Percentiles rank a stretch among this genome's conserved stretches.
phyloP scores from a whole-genome alignment of 257 asterid genomes.

The Solanum appendiculatum region DNA sequence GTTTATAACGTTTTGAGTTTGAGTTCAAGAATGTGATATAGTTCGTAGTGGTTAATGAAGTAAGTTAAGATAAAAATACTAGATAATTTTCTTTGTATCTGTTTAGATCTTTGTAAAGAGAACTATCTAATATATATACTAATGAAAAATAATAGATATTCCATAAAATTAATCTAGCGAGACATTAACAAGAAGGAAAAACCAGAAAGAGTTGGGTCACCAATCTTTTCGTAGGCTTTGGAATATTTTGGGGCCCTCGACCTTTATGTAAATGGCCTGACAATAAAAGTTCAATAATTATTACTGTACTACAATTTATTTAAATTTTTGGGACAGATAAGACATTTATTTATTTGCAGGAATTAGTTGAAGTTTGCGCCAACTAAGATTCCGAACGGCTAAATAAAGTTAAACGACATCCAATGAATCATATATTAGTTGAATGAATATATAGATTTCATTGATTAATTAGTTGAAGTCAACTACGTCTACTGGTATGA shows the following conservation, averaged over 20 bases:
- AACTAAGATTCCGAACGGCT: slow-evolving; percentile 4
- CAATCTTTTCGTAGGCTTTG: not conserved
- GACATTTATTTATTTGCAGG: not conserved
- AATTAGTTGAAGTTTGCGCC: not conserved
- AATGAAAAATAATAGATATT: not conserved
- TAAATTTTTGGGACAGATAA: not conserved
- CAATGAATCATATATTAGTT: not conserved
- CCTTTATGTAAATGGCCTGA: not conserved
- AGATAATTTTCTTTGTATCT: not conserved
- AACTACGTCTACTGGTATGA: not conserved
- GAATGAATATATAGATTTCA: not conserved
- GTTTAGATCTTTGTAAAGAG: not conserved
- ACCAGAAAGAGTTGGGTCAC: not conserved
- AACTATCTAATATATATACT: not conserved
- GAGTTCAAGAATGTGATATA: not conserved
- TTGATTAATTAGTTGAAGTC: not conserved
- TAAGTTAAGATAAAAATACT: not conserved
- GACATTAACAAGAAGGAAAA: not conserved
- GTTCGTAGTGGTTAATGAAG: not conserved
- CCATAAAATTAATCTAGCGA: not conserved
- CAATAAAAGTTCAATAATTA: not conserved
- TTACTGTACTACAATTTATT: not conserved
- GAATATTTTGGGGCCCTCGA: not conserved
- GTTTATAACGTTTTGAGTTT: not conserved
- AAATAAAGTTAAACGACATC: not conserved